Evolutionary conservation across 768 basidiomycete genomes (phyloP), one percentile per base, ranked within the genome.

Genomic region (Kwoniella sp.): DNA sequence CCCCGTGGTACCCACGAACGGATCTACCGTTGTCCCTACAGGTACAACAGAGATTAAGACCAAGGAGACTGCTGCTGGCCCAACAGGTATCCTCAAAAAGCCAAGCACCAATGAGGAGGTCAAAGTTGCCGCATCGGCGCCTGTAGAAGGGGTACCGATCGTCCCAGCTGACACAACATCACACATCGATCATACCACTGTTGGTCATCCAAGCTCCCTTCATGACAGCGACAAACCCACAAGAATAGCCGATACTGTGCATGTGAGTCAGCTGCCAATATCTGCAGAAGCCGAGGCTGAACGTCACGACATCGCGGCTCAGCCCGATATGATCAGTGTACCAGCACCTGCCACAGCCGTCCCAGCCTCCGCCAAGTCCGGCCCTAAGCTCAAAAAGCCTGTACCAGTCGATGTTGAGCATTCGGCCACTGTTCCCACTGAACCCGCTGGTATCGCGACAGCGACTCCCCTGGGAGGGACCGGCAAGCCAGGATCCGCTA

Each of bases 181-280:
- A 28, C 57, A 60, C 23, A 39, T 55, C 11, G 39, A 49, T 27
- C 52, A 50, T 17, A 36, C 56, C 2, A 49, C 50, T 6, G 42
- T 52, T 3, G 56, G 44, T 29, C 41, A 57, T 20, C 32, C 41
- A 3, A n/a, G 40, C 42, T 12, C 60, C 58, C 10, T 37, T 43
- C 12, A 42, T 29, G 19, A 42, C 38, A 12, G 42, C 36, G 57
- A 39, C 45, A 64, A 65, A 33, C 27, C 59, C 17, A 68, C 66
- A 11, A 29, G 66, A 17, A 62, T 68, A 46, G 59, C 63, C 36
- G 63, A 68, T 55, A 63, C 62, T 12, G 41, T 39, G 15, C 52
- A 59, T 37, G 46, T 42, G 17, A 23, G 22, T 32, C 45, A 29
- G 14, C 46, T 28, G 11, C 40, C 46, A 10, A 48, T n/a, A n/a